Base-by-base conservation (phyloP, 2,329 filamentous ascomycete species). In the Allantophomopsis cytisporea region DNA sequence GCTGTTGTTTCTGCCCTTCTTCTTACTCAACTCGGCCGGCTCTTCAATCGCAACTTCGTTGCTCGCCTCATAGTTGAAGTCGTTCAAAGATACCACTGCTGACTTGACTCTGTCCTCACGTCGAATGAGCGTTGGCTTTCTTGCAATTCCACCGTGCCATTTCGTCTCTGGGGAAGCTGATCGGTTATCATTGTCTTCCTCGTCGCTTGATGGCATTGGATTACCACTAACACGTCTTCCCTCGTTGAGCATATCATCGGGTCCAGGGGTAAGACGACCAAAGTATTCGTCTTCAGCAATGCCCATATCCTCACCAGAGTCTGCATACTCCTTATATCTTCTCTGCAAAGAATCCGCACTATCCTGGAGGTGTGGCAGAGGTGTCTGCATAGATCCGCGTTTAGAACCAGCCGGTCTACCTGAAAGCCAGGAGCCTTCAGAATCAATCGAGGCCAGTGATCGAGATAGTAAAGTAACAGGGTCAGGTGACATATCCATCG, bases 371-470 rank as follows among this genome's bases (percentile, higher is more conserved):
- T 60, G 49, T 46, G 52, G 15, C 43, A 51, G 35, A 45, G 65
- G 51, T 54, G 75, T 58, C 54, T 66, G 55, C 41, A 65, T 53
- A 47, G 66, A 65, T 21, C 60, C 58, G 46, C 65, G 59, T 51
- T 64, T 66, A 47, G 66, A 69, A 37, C 59, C 60, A 46, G 63
- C 41, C 47, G 61, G 59, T 41, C 80, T 78, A 13, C 89, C 87
- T 3, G 87, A 91, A 35, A 98, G 76, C 91, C 91, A 98, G 1
- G 88, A 95, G 4, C 75, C 91, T 62, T 98, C 91, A 0, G 88
- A 95, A 54, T 95, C 91, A 43, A 96, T 85, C 0, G 88, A 95
- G 2, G 87, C 91, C 14, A 96, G 69, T 0, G 89, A 96, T 57
- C 88, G 81, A 21, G 87, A 85, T 54, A 87, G 60, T 31, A 46